Conservation (phyloP, 2,329 filamentous ascomycete species). For the Dichotomopilus funicola region DNA sequence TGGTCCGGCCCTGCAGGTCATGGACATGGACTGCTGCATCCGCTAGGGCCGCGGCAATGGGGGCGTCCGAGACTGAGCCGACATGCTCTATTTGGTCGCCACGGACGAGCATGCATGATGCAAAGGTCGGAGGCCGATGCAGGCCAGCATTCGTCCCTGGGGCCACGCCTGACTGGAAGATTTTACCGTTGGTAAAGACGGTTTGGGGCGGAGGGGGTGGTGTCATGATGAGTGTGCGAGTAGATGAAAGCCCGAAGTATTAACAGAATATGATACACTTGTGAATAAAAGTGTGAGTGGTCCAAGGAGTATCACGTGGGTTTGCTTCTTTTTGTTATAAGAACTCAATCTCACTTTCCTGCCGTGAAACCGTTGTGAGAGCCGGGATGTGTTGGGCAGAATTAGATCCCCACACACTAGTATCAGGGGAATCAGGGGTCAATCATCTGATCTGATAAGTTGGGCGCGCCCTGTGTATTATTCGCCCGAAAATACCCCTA, state of each 20-base stretch:
- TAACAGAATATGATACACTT: too few species aligned
- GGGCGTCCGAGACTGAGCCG: constrained; percentile 28
- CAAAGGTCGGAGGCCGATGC: constrained; percentile 29
- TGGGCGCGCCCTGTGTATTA: not conserved
- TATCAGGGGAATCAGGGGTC: not conserved
- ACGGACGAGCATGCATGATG: constrained; percentile 33
- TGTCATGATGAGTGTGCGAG: constrained; percentile 9
- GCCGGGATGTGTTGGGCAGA: not conserved
- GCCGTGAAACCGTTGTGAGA: too few species aligned
- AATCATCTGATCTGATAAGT: constrained; percentile 10
- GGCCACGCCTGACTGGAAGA: constrained; percentile 32
- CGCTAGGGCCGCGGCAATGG: constrained; percentile 26
- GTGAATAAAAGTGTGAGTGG: too few species aligned
- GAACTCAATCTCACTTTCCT: too few species aligned
- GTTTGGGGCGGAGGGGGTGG: constrained; percentile 17
- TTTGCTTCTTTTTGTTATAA: too few species aligned
- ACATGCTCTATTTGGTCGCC: constrained; percentile 32
- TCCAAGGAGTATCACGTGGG: too few species aligned
- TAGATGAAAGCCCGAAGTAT: too few species aligned
- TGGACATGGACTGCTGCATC: constrained; percentile 20
- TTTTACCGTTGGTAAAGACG: constrained; percentile 41
- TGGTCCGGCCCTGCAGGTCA: constrained; percentile 34
- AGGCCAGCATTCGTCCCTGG: constrained; percentile 22
- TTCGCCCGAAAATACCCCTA: too few species aligned
- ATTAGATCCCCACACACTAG: not conserved